These are phyloP conservation scores for Begonia masoniana DNA, from an alignment of 306 rosid genomes.

Conservation along the genomic window DNA sequence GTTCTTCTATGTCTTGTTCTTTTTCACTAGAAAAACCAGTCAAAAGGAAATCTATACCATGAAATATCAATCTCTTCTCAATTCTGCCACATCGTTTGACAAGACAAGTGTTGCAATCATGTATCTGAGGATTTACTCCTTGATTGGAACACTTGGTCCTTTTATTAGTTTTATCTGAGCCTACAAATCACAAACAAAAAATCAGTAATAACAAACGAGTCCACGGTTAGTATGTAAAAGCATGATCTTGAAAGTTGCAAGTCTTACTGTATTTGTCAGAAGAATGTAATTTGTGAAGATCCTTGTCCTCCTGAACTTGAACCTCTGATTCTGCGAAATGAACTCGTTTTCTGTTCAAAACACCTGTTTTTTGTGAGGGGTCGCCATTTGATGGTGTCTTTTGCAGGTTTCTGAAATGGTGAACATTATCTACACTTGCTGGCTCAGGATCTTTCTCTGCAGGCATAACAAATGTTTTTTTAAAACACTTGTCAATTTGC, in stretches of 20 bases:
- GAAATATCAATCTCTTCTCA: conserved; percentile 40
- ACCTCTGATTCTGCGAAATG: conserved; percentile 44
- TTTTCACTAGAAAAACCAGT: conserved; percentile 65
- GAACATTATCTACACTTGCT: conserved; percentile 19
- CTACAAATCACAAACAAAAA: conserved; percentile 29
- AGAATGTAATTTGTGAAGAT: conserved; percentile 23
- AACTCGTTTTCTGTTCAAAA: conserved; percentile 39
- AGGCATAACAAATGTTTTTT: conserved; percentile 21
- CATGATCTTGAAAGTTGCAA: no score
- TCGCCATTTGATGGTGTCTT: conserved; percentile 15
- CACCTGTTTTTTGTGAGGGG: conserved; percentile 17
- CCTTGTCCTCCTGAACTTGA: conserved; percentile 26
- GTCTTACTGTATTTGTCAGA: conserved; percentile 25
- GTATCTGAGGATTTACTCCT: conserved; percentile 12
- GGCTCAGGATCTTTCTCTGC: conserved; percentile 13
- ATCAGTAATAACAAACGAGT: not conserved
- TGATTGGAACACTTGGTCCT: conserved; percentile 23
- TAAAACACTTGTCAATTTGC: conserved; percentile 4
- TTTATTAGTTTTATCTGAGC: conserved; percentile 27
- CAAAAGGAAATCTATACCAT: conserved; percentile 59
- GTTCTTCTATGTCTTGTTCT: conserved; percentile 41
- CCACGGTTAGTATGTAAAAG: no score
- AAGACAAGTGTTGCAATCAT: conserved; percentile 17
- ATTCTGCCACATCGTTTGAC: conserved; percentile 17
- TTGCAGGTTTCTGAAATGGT: conserved; percentile 16